Base-by-base conservation (phyloP, 2,329 filamentous ascomycete genomes). In the Alternaria solani region DNA sequence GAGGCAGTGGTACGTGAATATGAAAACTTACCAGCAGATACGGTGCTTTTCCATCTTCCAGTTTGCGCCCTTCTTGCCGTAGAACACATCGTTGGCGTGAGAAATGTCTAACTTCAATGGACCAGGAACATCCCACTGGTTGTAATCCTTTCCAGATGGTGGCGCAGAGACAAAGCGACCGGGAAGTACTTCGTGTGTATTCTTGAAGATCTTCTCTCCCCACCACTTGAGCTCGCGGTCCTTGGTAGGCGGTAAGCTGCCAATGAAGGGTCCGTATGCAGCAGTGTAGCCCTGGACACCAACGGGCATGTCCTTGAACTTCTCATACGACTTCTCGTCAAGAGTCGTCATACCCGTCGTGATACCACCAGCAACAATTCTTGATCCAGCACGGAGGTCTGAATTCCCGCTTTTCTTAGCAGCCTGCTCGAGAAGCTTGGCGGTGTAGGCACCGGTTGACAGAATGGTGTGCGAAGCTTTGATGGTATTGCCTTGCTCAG, bases 21-120 rank as follows among this genome's bases (percentile, higher is more conserved):
- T 55, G 2, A 34, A n/a, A 14, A 54, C 70, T 75, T 75, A 89
- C 88, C 88, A 91, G 82, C 88, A 90, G 59, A 90, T 86, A 6
- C 88, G 83, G 69, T 89, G 84, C 69, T 88, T 86, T 57, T 84
- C 84, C 75, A 88, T 83, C 63, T 85, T 83, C 87, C 86, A 89
- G 43, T 77, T 71, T 12, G 80, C 81, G 32, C 84, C 83, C 20
- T 84, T 83, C 49, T 83, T 81, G 8, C 87, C 88, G 65, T 88
- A 90, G 64, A 88, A 89, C 1, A 86, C 81, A 46, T 83, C 77
- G 57, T 84, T 86, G 2, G 86, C 83, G 44, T 85, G 78, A n/a
- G 81, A 72, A 39, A 90, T 86, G 61, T 90, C 88, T 42, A 86
- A 78, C 72, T 87, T 86, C 9, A 90, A 80, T 20, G 77, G 75